A percentile compares a stretch with the other conserved stretches of the same genome.
Evolutionary conservation across 257 asterid species (phyloP).

Genomic region (Nyctanthes arbortristis): DNA sequence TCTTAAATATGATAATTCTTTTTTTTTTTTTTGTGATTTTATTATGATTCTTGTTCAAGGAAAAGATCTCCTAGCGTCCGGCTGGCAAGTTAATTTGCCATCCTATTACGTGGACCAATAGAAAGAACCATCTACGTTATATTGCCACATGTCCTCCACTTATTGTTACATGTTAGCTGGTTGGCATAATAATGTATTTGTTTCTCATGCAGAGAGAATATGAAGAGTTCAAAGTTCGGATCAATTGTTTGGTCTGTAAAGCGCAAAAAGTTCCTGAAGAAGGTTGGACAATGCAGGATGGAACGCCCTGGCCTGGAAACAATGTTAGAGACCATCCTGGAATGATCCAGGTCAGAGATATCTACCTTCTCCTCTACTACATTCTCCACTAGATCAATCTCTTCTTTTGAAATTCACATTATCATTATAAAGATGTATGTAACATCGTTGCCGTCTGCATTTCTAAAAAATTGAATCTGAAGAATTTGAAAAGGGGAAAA

Average conservation of each 20-base stretch:
- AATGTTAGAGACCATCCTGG: slow-evolving; percentile 93
- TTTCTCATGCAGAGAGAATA: slow-evolving; percentile 69
- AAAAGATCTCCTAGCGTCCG: too few relatives aligned
- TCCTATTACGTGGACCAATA: too few relatives aligned
- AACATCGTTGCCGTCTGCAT: background rate
- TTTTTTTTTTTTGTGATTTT: too few relatives aligned
- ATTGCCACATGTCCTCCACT: too few relatives aligned
- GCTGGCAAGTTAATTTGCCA: too few relatives aligned
- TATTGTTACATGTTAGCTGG: too few relatives aligned
- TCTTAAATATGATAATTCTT: background rate
- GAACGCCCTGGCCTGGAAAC: slow-evolving; percentile 96
- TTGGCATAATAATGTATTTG: background rate
- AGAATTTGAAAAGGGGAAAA: background rate
- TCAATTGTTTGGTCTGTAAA: slow-evolving; percentile 67
- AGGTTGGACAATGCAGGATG: slow-evolving; percentile 98
- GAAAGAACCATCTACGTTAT: too few relatives aligned
- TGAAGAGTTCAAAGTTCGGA: slow-evolving; percentile 84
- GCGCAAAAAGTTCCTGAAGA: slow-evolving; percentile 93
- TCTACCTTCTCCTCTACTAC: background rate
- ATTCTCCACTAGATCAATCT: background rate
- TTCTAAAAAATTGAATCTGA: background rate
- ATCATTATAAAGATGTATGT: background rate
- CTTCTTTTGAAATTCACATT: slow-evolving; percentile 7
- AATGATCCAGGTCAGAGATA: slow-evolving; percentile 81
- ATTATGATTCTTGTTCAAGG: background rate